Base-by-base conservation (phyloP, 805 yeast species). In the Saccharomycopsis capsularis region DNA sequence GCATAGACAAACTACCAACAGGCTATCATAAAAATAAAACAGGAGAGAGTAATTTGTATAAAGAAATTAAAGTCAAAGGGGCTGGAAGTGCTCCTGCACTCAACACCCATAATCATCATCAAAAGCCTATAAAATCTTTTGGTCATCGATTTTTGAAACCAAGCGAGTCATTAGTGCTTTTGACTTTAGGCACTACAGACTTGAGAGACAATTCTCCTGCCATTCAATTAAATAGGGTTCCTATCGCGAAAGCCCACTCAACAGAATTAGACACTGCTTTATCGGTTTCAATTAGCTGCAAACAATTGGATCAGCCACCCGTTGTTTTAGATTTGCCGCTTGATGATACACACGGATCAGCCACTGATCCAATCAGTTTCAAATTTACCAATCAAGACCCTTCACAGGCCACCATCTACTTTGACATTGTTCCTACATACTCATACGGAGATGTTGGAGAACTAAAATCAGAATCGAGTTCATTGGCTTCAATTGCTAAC, bases 401-500 rank as follows among this genome's bases (percentile, higher is more conserved):
- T 13, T 65, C 74, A 34, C 77, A 81, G 46, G 75, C 82, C 13
- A 63, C 75, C 2, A 63, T 91, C 34, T 77, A 79, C 35, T 91
- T 91, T 65, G 98, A 91, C 63, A 75, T 90, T 48, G 88, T 90
- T 16, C 96, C 96, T 22, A 87, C 97, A 0, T 89, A 88, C 63
- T 83, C 81, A 41, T 73, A 72, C 46, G 65, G 68, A 16, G 62
- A 59, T 39, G 43, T 47, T 22, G 59, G 57, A 41, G 11, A 23
- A 9, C 22, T 27, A 7, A 27, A 27, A 27, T 13, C 7, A 13
- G 32, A 27, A 7, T 7, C 11, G 7, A 27, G 32, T 27, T n/a
- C n/a, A n/a, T n/a, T n/a, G n/a, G n/a, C n/a, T n/a, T n/a, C n/a
- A n/a, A n/a, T n/a, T n/a, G n/a, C n/a, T n/a, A 51, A 47, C 22